Percentiles rank a stretch among this genome's conserved stretches.
Evolutionary conservation across 306 rosid species (phyloP).

Genomic region (Ormosia semicastrata): DNA sequence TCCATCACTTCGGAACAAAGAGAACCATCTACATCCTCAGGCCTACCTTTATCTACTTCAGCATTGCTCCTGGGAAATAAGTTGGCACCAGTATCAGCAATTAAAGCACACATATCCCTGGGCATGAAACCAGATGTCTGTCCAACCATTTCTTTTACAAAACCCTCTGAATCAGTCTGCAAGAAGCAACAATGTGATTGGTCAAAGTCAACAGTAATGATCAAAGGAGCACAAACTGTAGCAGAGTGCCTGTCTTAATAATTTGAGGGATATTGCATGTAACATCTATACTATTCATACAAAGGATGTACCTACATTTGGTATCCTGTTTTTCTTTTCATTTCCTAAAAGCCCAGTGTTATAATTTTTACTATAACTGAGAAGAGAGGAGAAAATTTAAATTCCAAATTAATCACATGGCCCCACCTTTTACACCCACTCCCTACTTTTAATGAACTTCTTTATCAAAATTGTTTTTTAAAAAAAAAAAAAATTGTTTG

Average conservation of each 20-base stretch:
- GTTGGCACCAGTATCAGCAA: constrained; percentile 93
- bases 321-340: background rate
- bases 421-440: background rate
- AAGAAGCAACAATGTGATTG: constrained; percentile 44
- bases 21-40: constrained; percentile 40
- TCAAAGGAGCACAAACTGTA: constrained; percentile 23
- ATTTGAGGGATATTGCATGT: background rate
- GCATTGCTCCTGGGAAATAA: constrained; percentile 48
- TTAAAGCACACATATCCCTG: constrained; percentile 77
- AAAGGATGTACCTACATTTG: background rate
- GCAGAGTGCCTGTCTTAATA: background rate
- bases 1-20: constrained; percentile 27
- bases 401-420: constrained; percentile 8
- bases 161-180: constrained; percentile 73
- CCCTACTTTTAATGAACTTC: background rate
- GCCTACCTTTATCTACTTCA: constrained; percentile 29
- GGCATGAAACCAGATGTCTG: constrained; percentile 95
- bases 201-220: constrained; percentile 37
- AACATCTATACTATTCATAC: constrained; percentile 2
- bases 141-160: constrained; percentile 76
- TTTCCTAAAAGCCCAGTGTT: background rate
- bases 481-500: background rate
- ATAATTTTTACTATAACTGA: constrained; percentile 1
- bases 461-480: background rate
- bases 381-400: background rate